Evolutionary conservation across 306 rosid genomes (phyloP), one percentile per base, ranked within the genome.

Genomic region (Hippophae tibetana): DNA sequence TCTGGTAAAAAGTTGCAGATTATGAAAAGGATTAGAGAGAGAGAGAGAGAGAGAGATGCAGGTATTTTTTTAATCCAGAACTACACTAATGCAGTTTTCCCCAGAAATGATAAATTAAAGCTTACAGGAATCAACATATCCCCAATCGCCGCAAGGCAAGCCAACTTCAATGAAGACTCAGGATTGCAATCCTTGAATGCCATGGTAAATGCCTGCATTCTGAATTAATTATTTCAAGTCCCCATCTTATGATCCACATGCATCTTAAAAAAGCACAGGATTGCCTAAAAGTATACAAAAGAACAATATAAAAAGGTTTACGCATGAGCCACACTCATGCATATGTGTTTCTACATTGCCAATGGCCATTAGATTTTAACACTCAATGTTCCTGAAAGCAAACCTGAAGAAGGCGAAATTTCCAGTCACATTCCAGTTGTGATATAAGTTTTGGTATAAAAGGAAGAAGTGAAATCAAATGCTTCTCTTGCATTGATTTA

Each of bases 391-490:
- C 8, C 43, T 54, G 10, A 25, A 50, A 52, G 63, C 13, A 70
- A 53, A 92, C 98, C 98, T 84, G 79, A 75, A 92, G 96, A 65
- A 92, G 93, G 38, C 81, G 85, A 62, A 70, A 76, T 56, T 70
- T 78, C 93, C 95, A 83, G 63, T 56, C 61, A 64, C 71, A 53
- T 55, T 64, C 61, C 68, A 75, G 81, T 45, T 45, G 79, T 12
- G 78, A 71, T 66, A 83, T 55, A 67, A 87, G 81, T 78, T 81
- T 82, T 3, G 98, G 95, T 63, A 92, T 65, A 77, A 87, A 85
- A 54, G 84, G 78, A 73, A 92, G 83, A 64, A 92, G 82, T 47
- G 81, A 76, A 77, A 73, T 66, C 41, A 87, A 56, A 70, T 71
- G 83, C 54, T 75, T 89, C 77, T 81, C 93, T 81, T 72, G 69